Base-by-base conservation (phyloP, 2,329 filamentous ascomycete genomes). In the Monosporascus ibericus region DNA sequence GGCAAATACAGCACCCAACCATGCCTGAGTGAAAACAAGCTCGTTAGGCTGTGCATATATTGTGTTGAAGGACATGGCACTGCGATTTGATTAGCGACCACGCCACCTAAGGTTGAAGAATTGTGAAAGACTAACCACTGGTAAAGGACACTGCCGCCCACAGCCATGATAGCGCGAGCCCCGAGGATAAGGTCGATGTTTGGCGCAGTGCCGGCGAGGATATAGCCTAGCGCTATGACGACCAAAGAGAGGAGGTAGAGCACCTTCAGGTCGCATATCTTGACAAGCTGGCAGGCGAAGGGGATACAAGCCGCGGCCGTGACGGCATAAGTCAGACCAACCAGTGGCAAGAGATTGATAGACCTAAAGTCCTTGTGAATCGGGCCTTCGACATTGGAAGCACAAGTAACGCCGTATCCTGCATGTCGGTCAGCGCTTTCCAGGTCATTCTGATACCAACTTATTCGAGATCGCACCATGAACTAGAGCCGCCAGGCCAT, bases 371-470 rank as follows among this genome's bases (percentile, higher is more conserved):
- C 78, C 49, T 77, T 69, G 63, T 85, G 84, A 48, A 85, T 75
- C 3, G 78, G 79, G 8, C 69, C 70, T 63, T 83, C 84, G 47
- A 80, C 77, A 57, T 82, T 77, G 7, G 79, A 75, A 18, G 76
- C 72, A 51, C 76, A 73, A 55, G 70, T 70, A 7, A 72, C 64
- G 54, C 74, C 71, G 58, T 73, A 74, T 18, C 71, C 72, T 72
- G 49, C 25, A 49, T 37, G 14, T 20, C 22, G 6, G 40, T 44
- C 22, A 44, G n/a, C 22, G 14, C 5, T 15, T 18, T 40, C 30
- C 11, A 14, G 14, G 11, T 34, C 9, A 14, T 34, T 14, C 30
- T 34, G 30, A 34, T 34, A 34, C 4, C 30, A 34, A 34, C 30
- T 14, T 34, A 9, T 30, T 30, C 9, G 24, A 30, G 24, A 22